Evolutionary conservation across 2,329 filamentous ascomycete species (phyloP).

Genomic region (Aspergillus pseudoviridinutans): DNA sequence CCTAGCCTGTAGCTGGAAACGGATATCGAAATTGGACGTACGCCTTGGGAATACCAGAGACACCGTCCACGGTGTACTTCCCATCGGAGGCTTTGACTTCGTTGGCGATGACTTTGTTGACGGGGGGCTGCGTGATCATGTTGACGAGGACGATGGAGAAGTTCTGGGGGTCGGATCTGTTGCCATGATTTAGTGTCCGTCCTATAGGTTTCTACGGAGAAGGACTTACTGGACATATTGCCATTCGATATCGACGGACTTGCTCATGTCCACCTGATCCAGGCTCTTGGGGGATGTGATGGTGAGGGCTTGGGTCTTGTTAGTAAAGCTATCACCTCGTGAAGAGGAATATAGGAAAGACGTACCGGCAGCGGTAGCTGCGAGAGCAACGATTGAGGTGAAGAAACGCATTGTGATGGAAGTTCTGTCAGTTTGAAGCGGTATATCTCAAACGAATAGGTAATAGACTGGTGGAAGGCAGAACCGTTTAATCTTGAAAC

Average conservation of each 20-base stretch:
- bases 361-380: slow-evolving; percentile 26
- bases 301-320: slow-evolving; percentile 24
- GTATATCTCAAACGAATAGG: background rate
- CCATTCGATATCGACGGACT: slow-evolving; percentile 38
- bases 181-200: background rate
- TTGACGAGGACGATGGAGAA: slow-evolving; percentile 43
- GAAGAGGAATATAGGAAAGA: background rate
- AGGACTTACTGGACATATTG: slow-evolving; percentile 29
- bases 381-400: slow-evolving; percentile 23
- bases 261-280: slow-evolving; percentile 29
- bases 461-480: background rate
- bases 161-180: slow-evolving; percentile 35
- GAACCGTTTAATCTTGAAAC: background rate
- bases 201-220: background rate
- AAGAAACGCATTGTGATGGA: slow-evolving; percentile 25
- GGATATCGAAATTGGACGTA: slow-evolving; percentile 5
- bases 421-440: background rate
- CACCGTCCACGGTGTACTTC: slow-evolving; percentile 31
- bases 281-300: slow-evolving; percentile 33
- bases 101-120: slow-evolving; percentile 30
- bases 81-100: slow-evolving; percentile 34
- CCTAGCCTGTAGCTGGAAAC: slow-evolving; percentile 1
- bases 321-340: background rate
- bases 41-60: slow-evolving; percentile 22
- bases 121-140: slow-evolving; percentile 31